phyloP scores from a whole-genome alignment of 2,329 filamentous ascomycete species.

The Colletotrichum musicola region DNA sequence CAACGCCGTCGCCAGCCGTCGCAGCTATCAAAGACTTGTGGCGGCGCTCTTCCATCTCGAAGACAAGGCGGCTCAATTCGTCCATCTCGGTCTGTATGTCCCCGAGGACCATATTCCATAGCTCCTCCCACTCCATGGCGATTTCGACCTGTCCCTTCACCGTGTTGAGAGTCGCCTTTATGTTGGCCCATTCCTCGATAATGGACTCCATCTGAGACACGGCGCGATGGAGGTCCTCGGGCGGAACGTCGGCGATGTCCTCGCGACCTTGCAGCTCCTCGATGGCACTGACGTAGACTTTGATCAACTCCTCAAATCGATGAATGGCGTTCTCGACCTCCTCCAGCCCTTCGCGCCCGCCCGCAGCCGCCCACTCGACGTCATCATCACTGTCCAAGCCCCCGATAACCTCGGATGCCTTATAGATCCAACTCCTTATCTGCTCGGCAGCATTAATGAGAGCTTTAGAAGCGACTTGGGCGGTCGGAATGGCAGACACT shows the following conservation, averaged over 20 bases:
- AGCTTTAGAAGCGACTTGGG: constrained; percentile 84
- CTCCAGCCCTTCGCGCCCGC: constrained; percentile 83
- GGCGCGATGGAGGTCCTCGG: constrained; percentile 78
- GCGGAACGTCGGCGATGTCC: constrained; percentile 80
- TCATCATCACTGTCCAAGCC: constrained; percentile 96
- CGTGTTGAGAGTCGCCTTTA: constrained; percentile 80
- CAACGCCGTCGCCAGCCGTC: constrained; percentile 72
- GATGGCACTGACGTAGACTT: constrained; percentile 94
- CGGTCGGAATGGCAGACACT: constrained; percentile 87
- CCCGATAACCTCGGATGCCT: constrained; percentile 88
- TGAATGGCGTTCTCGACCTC: constrained; percentile 81
- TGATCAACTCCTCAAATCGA: constrained; percentile 89
- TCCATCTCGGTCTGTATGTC: constrained; percentile 92
- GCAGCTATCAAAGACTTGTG: constrained; percentile 81
- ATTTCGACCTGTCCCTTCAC: constrained; percentile 94
- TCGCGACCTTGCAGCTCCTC: constrained; percentile 85
- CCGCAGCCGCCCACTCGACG: constrained; percentile 94
- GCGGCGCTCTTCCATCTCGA: constrained; percentile 97
- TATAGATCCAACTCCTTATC: constrained; percentile 93
- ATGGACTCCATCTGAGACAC: constrained; percentile 93
- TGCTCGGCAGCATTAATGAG: constrained; percentile 90
- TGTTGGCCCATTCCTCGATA: constrained; percentile 84
- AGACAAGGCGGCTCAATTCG: constrained; percentile 82
- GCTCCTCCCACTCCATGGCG: constrained; percentile 98
- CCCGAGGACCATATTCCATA: constrained; percentile 93